These are phyloP conservation scores for Chrysochromulina tobinii DNA, from an alignment of 78 protist genomes.

Conservation along the genomic window DNA sequence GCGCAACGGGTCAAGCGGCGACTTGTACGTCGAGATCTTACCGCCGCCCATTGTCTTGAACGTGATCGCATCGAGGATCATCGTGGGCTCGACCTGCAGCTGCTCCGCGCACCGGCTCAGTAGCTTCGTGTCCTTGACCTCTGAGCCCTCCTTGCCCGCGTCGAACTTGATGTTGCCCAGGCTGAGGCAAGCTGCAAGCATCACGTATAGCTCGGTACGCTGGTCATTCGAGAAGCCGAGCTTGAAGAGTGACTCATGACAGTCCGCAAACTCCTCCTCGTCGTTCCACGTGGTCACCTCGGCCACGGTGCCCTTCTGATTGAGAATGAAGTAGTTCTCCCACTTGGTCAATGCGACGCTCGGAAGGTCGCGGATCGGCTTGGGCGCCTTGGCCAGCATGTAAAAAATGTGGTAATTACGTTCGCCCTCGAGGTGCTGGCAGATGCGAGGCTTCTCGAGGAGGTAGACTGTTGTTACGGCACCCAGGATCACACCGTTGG, in stretches of 20 bases:
- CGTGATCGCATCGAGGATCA: neutral
- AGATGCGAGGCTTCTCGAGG: conserved; percentile 84
- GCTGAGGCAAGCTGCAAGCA: neutral
- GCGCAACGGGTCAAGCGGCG: conserved; percentile 50
- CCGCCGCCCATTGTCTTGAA: neutral
- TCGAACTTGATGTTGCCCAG: neutral
- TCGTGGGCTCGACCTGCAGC: neutral
- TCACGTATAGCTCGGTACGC: neutral
- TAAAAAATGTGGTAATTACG: conserved; percentile 94
- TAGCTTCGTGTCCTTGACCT: neutral
- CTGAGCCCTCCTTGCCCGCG: neutral
- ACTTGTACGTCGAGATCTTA: neutral
- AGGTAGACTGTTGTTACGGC: conserved; percentile 58
- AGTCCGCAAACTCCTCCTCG: conserved; percentile 43
- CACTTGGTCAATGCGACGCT: neutral
- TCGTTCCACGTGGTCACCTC: conserved; percentile 51
- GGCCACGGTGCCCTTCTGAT: neutral
- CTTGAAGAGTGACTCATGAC: neutral
- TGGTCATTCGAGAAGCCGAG: conserved; percentile 56
- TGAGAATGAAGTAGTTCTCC: neutral
- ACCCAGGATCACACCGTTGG: neutral
- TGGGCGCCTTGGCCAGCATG: conserved; percentile 46
- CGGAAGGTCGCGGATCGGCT: neutral
- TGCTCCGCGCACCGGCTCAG: neutral
- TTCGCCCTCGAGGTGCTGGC: conserved; percentile 80